Percentiles rank a stretch among this genome's conserved stretches.
Evolutionary conservation across 2,329 filamentous ascomycete species (phyloP).

Genomic region (Diplodia corticola): DNA sequence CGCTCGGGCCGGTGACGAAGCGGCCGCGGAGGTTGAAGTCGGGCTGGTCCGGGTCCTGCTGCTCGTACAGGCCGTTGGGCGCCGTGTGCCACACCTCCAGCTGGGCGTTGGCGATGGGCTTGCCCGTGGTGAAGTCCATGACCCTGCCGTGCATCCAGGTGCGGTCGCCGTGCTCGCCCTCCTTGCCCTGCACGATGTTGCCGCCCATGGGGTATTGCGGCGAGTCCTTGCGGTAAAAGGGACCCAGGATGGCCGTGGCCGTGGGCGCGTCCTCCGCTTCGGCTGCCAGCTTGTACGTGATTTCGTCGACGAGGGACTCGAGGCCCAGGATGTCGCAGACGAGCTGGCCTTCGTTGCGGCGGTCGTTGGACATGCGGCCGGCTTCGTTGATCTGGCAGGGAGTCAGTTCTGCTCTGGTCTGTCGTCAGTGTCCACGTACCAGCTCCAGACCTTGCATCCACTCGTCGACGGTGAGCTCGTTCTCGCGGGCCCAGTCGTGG

Average conservation of each 20-base stretch:
- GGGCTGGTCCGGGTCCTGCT: slow-evolving; percentile 69
- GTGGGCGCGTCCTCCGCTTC: slow-evolving; percentile 57
- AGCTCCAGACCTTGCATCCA: slow-evolving; percentile 76
- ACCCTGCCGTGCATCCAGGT: slow-evolving; percentile 66
- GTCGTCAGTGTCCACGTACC: slow-evolving; percentile 38
- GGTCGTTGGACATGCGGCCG: slow-evolving; percentile 62
- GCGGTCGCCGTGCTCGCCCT: slow-evolving; percentile 51
- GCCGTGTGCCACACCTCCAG: slow-evolving; percentile 81
- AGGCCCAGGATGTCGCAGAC: slow-evolving; percentile 60
- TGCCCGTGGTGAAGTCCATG: slow-evolving; percentile 58
- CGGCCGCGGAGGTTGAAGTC: slow-evolving; percentile 75
- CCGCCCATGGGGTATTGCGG: slow-evolving; percentile 69
- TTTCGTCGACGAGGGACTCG: slow-evolving; percentile 71
- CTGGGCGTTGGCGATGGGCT: slow-evolving; percentile 64
- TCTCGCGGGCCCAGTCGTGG: slow-evolving; percentile 76
- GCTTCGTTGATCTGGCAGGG: slow-evolving; percentile 56
- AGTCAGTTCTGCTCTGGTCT: slow-evolving; percentile 5
- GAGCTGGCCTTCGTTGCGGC: slow-evolving; percentile 64
- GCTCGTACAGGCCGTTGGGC: slow-evolving; percentile 67
- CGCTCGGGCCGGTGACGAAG: slow-evolving; percentile 66
- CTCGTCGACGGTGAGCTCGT: slow-evolving; percentile 74
- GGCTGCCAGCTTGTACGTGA: slow-evolving; percentile 66
- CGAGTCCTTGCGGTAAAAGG: slow-evolving; percentile 77
- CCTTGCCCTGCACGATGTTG: slow-evolving; percentile 59
- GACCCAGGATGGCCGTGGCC: slow-evolving; percentile 77